Base-by-base conservation (phyloP, 805 yeast genomes). In the Trichomonascus vanleenenianus region DNA sequence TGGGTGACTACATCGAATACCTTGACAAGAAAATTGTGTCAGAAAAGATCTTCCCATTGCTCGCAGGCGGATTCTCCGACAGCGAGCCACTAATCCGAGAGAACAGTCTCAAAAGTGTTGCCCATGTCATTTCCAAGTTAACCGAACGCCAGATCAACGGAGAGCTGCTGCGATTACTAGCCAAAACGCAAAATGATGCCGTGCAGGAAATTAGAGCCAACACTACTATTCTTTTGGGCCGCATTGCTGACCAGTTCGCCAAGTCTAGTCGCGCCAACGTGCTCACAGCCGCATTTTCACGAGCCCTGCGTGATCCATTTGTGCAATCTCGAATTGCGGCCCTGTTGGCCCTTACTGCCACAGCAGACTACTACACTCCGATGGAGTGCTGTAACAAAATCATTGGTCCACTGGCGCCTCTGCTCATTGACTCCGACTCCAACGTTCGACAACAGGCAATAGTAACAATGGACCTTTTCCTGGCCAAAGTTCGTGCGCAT, bases 61-160 rank as follows among this genome's bases (percentile, higher is more conserved):
- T 85, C 55, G 65, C 81, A n/a, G 78, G 83, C 14, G 97, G 98
- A 0, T 83, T 91, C 56, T 77, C 81, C 30, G 98, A 91, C 60
- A 78, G 93, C 1, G 89, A 86, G 59, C 75, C 80, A 2, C 73
- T 81, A n/a, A 78, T 91, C 35, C 70, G 97, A 51, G 84, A 84
- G 52, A 85, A 81, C 43, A 85, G 97, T 0, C 68, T 91, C 33
- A 82, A 81, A 41, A 76, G 87, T 2, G 75, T 79, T 2, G 67
- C 78, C 2, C 58, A 59, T 7, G 65, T 89, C 22, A 77, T 81
- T 1, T 76, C 79, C 16, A 78, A 78, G 55, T 72, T 91, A 1
- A 74, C 85, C 0, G 85, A 80, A 33, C 74, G 95, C 45, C 95
- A 85, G 60, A 68, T 89, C 41, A 91, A 91, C 61, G 88, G 88